Evolutionary conservation across 345 rosid species (phyloP), one percentile per base, ranked within the genome.

Genomic region (Pistacia integerrima): DNA sequence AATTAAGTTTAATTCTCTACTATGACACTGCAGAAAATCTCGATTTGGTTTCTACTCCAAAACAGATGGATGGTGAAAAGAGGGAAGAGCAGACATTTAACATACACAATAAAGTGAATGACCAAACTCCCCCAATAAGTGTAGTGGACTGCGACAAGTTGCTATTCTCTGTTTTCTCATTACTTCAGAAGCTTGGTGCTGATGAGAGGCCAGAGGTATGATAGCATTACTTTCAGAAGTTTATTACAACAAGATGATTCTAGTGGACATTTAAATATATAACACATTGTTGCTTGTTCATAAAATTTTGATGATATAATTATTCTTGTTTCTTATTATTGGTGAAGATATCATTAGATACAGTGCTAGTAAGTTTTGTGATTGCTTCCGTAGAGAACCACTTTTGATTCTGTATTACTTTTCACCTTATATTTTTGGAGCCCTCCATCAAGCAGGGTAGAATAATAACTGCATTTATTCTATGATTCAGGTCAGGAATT

Each of bases 171-270:
- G 94, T 93, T 74, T 96, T 96, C 86, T 92, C 90, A 18, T 86
- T 93, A 75, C 97, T 96, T 83, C 97, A 92, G 81, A 90, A 89
- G 85, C 97, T 93, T 82, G 99, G 97, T 77, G 91, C 85, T 79
- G 99, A 96, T 76, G 98, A 93, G 71, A 91, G 99, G 78, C 97
- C 99, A 54, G 99, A 96, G 99, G 99, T 95, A 84, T 72, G 72
- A 70, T 76, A 69, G 60, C 52, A 60, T 83, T 44, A 61, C 33
- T 41, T 5, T 5, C 9, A 41, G 9, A 5, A 41, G 46, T 41
- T 41, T 41, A 41, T 8, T 41, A 41, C 8, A 41, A 41, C 9
- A 41, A 44, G 16, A 8, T 16, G 35, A 46, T 71, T 25, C 67
- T 46, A 28, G 22, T 41, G 17, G 41, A 46, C 67, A 10, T 28